These are phyloP conservation scores for Solanum clarkiae DNA, from an alignment of 257 asterid genomes.

Conservation along the genomic window DNA sequence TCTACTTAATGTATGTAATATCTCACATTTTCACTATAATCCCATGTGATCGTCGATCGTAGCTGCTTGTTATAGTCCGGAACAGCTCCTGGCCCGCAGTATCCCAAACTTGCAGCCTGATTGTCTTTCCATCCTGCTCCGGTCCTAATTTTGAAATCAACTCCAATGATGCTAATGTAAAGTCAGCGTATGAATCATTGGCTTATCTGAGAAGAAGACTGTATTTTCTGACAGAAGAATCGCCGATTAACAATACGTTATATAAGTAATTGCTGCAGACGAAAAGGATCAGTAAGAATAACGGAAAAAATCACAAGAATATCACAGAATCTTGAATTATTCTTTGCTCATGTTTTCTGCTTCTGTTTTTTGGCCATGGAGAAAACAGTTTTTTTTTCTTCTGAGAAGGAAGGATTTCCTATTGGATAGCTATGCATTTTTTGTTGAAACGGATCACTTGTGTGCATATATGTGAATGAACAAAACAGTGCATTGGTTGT, in stretches of 20 bases:
- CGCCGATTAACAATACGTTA: constrained; percentile 39
- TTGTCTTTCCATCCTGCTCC: constrained; percentile 88
- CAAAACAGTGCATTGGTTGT: background rate
- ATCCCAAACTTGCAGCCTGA: constrained; percentile 93
- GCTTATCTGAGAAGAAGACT: constrained; percentile 41
- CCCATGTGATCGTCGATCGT: constrained; percentile 95
- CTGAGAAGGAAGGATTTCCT: background rate
- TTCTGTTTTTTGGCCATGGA: background rate
- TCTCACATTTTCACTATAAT: constrained; percentile 50
- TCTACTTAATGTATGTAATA: background rate
- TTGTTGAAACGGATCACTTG: background rate
- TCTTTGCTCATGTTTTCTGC: constrained; percentile 25
- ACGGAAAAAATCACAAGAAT: background rate
- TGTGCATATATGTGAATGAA: background rate
- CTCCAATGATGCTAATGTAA: constrained; percentile 96
- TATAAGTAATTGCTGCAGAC: constrained; percentile 33
- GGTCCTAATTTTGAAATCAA: constrained; percentile 91
- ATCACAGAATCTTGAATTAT: constrained; percentile 10
- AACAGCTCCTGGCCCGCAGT: constrained; percentile 97
- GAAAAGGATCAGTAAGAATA: background rate
- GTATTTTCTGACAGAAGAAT: constrained; percentile 38
- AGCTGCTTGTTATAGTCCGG: constrained; percentile 96
- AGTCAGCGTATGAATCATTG: constrained; percentile 87
- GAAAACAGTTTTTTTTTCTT: background rate
- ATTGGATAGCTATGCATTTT: background rate